Percentiles rank a stretch among this genome's conserved stretches.
phyloP scores from a whole-genome alignment of 208 protist genomes.

The Trypanosoma rangeli region DNA sequence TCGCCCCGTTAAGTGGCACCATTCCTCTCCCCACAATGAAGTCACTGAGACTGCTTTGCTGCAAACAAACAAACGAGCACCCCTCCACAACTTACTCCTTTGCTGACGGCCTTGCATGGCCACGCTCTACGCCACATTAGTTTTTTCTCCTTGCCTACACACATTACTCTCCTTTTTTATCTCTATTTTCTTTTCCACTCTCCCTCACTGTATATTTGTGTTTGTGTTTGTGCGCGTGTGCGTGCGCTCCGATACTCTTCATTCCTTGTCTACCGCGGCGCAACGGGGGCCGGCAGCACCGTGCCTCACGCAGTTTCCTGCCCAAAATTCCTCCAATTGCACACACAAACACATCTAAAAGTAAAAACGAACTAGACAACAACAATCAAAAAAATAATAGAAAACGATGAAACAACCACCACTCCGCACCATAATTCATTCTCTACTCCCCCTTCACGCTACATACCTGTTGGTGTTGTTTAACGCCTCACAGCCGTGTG shows the following conservation, averaged over 20 bases:
- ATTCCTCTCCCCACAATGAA: too few relatives aligned
- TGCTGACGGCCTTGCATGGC: too few relatives aligned
- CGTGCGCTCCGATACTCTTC: too few relatives aligned
- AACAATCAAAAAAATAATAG: too few relatives aligned
- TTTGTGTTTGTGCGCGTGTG: background rate
- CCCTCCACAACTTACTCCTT: background rate
- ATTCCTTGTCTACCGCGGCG: too few relatives aligned
- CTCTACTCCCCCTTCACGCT: too few relatives aligned
- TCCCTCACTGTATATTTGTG: background rate
- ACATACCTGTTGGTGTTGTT: background rate
- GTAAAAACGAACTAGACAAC: background rate
- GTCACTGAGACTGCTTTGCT: background rate
- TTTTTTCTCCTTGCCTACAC: background rate
- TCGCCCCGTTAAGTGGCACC: too few relatives aligned
- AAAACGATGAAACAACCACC: background rate
- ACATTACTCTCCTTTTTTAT: background rate
- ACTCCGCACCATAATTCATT: too few relatives aligned
- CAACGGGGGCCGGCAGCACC: too few relatives aligned
- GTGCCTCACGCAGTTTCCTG: background rate
- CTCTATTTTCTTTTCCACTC: background rate
- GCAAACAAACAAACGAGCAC: background rate
- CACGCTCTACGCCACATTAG: background rate
- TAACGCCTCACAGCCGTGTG: background rate
- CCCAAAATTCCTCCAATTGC: too few relatives aligned
- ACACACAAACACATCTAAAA: background rate